Conservation (phyloP, 192 early-diverging fungal species). For the Linnemannia zychae region DNA sequence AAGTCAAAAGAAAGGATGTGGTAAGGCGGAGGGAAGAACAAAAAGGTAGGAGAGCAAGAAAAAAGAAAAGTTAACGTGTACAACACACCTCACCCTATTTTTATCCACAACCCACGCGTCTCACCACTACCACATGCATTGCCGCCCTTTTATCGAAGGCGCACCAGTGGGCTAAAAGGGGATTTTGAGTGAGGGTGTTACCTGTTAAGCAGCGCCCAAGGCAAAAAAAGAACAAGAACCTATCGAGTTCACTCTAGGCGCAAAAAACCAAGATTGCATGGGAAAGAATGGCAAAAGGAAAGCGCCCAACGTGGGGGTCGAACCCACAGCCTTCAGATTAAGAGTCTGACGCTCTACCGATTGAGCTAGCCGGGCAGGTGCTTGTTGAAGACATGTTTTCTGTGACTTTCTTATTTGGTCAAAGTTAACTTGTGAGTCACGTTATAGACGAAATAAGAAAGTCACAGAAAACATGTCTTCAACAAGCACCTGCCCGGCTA, state of each 20-base stretch:
- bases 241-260: background rate
- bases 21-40: background rate
- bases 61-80: background rate
- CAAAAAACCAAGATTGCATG: background rate
- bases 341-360: conserved; percentile 90
- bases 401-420: no score
- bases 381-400: no score
- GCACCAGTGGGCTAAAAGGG: no score
- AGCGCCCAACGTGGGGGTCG: conserved; percentile 84
- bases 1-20: background rate
- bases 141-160: background rate
- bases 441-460: no score
- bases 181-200: background rate
- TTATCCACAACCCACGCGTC: background rate
- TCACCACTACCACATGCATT: conserved; percentile 2
- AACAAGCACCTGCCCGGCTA: no score
- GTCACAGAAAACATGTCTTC: no score
- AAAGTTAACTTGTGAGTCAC: no score
- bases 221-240: background rate
- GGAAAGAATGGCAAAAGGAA: background rate
- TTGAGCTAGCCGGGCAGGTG: conserved; percentile 81
- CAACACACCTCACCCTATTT: background rate
- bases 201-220: background rate
- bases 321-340: conserved; percentile 92
- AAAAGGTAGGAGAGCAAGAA: no score